phyloP scores from a whole-genome alignment of 345 rosid genomes.

The Gossypium arboreum region DNA sequence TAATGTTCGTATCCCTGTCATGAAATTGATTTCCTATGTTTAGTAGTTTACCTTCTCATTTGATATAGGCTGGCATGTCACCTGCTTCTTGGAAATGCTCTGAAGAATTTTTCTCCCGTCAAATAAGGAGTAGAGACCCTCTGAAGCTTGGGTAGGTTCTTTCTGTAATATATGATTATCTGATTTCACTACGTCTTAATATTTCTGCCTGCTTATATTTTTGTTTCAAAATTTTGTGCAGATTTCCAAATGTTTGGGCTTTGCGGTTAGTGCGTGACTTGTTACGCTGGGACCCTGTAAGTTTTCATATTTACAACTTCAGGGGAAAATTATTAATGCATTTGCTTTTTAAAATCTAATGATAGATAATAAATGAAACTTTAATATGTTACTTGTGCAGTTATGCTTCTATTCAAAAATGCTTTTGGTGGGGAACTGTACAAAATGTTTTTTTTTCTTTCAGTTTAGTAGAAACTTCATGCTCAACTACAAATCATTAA shows the following conservation, averaged over 20 bases:
- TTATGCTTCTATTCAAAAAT: background rate
- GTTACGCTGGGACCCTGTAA: constrained; percentile 82
- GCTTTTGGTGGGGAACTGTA: background rate
- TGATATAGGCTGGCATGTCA: constrained; percentile 56
- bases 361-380: background rate
- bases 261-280: constrained; percentile 80
- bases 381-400: background rate
- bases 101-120: constrained; percentile 70
- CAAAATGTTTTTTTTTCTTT: background rate
- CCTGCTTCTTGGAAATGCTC: constrained; percentile 98
- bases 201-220: background rate
- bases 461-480: background rate
- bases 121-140: constrained; percentile 88
- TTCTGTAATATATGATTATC: background rate
- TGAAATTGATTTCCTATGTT: constrained; percentile 11
- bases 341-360: background rate
- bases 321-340: background rate
- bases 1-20: background rate
- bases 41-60: constrained; percentile 10
- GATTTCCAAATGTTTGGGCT: constrained; percentile 83
- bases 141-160: constrained; percentile 68
- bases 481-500: background rate
- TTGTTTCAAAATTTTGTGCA: constrained; percentile 26
- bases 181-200: constrained; percentile 4
- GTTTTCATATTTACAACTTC: constrained; percentile 26